These are phyloP conservation scores for Beauveria bassiana DNA, from an alignment of 2,329 filamentous ascomycete species.

Conservation along the genomic window DNA sequence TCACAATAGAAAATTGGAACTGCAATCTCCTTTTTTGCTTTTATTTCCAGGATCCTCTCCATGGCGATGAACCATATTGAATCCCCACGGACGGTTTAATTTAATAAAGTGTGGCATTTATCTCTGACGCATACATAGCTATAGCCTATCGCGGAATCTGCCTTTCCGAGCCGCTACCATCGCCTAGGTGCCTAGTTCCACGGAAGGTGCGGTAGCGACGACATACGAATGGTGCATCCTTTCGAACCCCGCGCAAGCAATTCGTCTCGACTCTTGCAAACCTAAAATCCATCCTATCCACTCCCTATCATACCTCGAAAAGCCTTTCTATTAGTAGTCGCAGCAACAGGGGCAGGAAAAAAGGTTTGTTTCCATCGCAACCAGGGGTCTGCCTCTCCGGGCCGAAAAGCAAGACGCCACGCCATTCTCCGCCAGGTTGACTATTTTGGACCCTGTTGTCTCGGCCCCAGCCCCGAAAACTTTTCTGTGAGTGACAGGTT, in stretches of 20 bases:
- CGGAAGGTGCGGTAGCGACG: background rate
- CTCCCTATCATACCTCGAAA: background rate
- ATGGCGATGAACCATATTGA: background rate
- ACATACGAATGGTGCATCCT: background rate
- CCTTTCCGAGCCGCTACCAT: too few relatives aligned
- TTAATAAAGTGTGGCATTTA: too few relatives aligned
- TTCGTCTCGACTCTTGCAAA: background rate
- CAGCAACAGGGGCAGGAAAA: background rate
- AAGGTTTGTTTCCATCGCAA: conserved; percentile 1
- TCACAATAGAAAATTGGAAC: background rate
- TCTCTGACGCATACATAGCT: too few relatives aligned
- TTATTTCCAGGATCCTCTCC: background rate
- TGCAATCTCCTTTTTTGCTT: background rate
- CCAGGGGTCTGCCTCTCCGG: background rate
- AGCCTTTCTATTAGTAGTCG: background rate
- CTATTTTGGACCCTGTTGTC: background rate
- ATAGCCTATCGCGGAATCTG: too few relatives aligned
- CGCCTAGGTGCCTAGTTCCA: too few relatives aligned
- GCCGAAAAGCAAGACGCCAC: background rate
- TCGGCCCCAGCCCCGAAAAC: background rate
- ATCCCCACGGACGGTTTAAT: background rate
- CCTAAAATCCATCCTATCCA: background rate
- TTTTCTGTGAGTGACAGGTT: background rate
- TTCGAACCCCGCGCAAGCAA: background rate
- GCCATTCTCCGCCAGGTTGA: background rate